Base-by-base conservation (phyloP, 1,284 basidiomycete genomes). In the Fomitopsis pinicola region DNA sequence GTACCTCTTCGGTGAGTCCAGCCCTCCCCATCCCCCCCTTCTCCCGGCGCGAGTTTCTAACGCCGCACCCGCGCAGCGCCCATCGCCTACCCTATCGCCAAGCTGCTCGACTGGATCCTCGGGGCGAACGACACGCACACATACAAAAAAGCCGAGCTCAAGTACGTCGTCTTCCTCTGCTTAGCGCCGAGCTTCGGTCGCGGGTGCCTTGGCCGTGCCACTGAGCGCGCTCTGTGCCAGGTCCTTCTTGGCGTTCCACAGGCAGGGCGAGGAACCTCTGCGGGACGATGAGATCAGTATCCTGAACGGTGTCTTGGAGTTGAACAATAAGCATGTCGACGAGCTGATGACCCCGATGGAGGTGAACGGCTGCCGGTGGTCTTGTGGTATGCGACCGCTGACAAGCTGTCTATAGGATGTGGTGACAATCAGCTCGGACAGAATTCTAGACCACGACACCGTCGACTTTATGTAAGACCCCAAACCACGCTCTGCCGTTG, bases 91-190 rank as follows among this genome's bases (percentile, higher is more conserved):
- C 95, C 95, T 1, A 93, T 89, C 59, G 94, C 95, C 10, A 93
- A 92, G 71, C 78, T 97, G 0, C 85, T 97, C 40, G 95, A 97
- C 72, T 81, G 76, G 50, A 82, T 88, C 1, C 86, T 97, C 1
- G 95, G 95, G 35, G 80, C 76, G 2, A 79, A 87, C 65, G 88
- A 90, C 65, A 78, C 81, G 0, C 83, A 90, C 62, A 94, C 91
- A 0, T 96, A 95, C 79, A 94, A 95, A 71, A 95, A 95, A 73
- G 92, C 92, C 0, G 92, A 97, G 71, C 84, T 98, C 50, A 95
- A 94, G 76, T 70, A 50, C 26, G 63, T 26, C 17, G 40, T 26
- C 45, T 38, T 38, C n/a, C 45, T 22, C 22, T n/a, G n/a, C n/a
- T 1, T 46, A 12, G n/a, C 30, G 35, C 35, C 35, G 35, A 36